phyloP scores from a whole-genome alignment of 2,329 filamentous ascomycete species.

The Ophiostoma populinum region DNA sequence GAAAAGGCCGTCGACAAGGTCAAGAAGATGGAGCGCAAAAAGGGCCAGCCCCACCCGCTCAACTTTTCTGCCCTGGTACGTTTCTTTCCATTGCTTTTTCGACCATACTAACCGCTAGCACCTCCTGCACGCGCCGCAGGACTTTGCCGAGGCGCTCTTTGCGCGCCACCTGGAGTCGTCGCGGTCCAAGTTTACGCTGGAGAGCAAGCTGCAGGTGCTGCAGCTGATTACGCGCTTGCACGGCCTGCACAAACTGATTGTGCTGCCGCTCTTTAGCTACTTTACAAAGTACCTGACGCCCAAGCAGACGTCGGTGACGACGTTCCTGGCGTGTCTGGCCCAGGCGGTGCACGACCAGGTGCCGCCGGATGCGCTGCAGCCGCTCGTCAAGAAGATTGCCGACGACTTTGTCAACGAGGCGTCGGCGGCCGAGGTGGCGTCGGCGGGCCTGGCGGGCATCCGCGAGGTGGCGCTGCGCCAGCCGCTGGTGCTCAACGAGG shows the following conservation, averaged over 20 bases:
- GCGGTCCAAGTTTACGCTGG: slow-evolving; percentile 69
- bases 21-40: slow-evolving; percentile 72
- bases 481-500: slow-evolving; percentile 91
- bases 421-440: slow-evolving; percentile 73
- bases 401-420: slow-evolving; percentile 98
- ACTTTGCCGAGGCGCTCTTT: slow-evolving; percentile 80
- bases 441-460: slow-evolving; percentile 80
- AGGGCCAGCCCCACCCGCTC: slow-evolving; percentile 67
- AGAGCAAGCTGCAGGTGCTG: slow-evolving; percentile 58
- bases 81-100: slow-evolving; percentile 1
- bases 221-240: slow-evolving; percentile 84
- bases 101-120: slow-evolving; percentile 27
- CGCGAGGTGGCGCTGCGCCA: slow-evolving; percentile 86
- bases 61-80: slow-evolving; percentile 74
- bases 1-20: slow-evolving; percentile 69
- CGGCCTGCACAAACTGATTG: slow-evolving; percentile 78
- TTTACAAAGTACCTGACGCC: slow-evolving; percentile 81
- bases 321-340: slow-evolving; percentile 79
- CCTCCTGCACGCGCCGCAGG: slow-evolving; percentile 83
- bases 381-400: slow-evolving; percentile 83
- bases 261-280: slow-evolving; percentile 87
- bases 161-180: slow-evolving; percentile 77
- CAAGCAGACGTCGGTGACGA: slow-evolving; percentile 76
- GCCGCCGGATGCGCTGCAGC: slow-evolving; percentile 81
- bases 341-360: slow-evolving; percentile 85